Evolutionary conservation across 495 filamentous ascomycete species (phyloP).

Genomic region (Friedmanniomyces simplex): DNA sequence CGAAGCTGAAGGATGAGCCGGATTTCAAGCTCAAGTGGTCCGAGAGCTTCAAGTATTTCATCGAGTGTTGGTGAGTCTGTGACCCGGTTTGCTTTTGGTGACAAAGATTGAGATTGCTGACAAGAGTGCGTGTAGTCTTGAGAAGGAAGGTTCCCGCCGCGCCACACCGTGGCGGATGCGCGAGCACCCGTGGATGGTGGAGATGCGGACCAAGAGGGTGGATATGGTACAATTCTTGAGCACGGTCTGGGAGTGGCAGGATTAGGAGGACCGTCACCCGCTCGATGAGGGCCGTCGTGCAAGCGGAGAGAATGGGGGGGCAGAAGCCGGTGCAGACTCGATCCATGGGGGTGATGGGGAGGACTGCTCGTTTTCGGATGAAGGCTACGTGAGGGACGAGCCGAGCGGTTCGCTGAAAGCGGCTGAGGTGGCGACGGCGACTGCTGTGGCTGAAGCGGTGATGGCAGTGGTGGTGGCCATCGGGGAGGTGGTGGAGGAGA

Average conservation of each 20-base stretch:
- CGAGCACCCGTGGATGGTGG: slow-evolving; percentile 96
- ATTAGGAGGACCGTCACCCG: slow-evolving; percentile 8
- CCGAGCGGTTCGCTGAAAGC: too few relatives aligned
- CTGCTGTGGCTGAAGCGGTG: too few relatives aligned
- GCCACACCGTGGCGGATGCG: slow-evolving; percentile 98
- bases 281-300: neutral
- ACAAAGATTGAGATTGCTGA: slow-evolving; percentile 15
- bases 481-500: too few relatives aligned
- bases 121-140: slow-evolving; percentile 50
- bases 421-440: too few relatives aligned
- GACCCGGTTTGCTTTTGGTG: neutral
- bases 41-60: slow-evolving; percentile 96
- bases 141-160: slow-evolving; percentile 79
- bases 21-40: slow-evolving; percentile 64
- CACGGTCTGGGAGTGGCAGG: slow-evolving; percentile 92
- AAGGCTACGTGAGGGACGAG: neutral
- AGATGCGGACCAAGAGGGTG: slow-evolving; percentile 90
- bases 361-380: neutral
- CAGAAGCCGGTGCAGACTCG: neutral
- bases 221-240: slow-evolving; percentile 89
- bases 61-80: slow-evolving; percentile 88
- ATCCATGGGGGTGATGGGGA: too few relatives aligned
- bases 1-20: slow-evolving; percentile 91
- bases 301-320: neutral
- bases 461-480: too few relatives aligned